These are phyloP conservation scores for Entoloma clypeatum DNA, from an alignment of 1,284 basidiomycete species.

Conservation along the genomic window DNA sequence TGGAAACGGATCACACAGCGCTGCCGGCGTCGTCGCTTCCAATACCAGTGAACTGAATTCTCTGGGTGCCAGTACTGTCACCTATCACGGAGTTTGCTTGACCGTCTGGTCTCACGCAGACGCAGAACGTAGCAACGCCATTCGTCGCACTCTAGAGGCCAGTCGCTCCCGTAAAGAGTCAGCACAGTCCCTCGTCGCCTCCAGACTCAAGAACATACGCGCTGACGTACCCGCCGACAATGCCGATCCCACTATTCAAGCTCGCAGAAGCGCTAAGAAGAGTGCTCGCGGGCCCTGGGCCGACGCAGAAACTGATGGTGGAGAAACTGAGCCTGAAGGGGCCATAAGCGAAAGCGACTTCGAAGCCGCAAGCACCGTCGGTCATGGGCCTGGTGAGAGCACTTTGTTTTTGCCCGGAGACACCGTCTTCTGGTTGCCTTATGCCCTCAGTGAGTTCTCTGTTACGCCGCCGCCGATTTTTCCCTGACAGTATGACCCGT, in stretches of 20 bases:
- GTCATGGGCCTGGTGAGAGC: constrained; percentile 79
- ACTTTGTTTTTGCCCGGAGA: constrained; percentile 83
- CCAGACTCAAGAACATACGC: constrained; percentile 61
- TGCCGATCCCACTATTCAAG: constrained; percentile 52
- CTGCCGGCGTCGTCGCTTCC: constrained; percentile 35
- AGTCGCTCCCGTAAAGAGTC: constrained; percentile 74
- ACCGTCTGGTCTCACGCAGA: constrained; percentile 95
- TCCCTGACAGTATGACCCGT: constrained; percentile 8
- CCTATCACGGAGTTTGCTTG: constrained; percentile 87
- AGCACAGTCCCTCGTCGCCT: constrained; percentile 63
- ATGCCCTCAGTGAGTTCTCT: constrained; percentile 73
- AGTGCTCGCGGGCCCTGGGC: constrained; percentile 68
- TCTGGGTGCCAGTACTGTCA: constrained; percentile 47
- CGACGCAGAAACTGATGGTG: constrained; percentile 70
- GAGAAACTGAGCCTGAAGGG: constrained; percentile 67
- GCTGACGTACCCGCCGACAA: constrained; percentile 45
- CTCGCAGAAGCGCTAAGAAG: constrained; percentile 52
- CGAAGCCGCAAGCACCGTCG: constrained; percentile 70
- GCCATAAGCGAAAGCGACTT: constrained; percentile 80
- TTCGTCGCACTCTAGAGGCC: constrained; percentile 77
- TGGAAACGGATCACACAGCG: constrained; percentile 41
- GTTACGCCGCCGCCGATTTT: constrained; percentile 5
- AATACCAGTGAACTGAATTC: constrained; percentile 36
- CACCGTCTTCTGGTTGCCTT: constrained; percentile 91
- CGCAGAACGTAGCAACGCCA: constrained; percentile 75